Percentiles rank a stretch among this genome's conserved stretches.
phyloP scores from a whole-genome alignment of 768 basidiomycete species.

The Stropharia rugosoannulata region DNA sequence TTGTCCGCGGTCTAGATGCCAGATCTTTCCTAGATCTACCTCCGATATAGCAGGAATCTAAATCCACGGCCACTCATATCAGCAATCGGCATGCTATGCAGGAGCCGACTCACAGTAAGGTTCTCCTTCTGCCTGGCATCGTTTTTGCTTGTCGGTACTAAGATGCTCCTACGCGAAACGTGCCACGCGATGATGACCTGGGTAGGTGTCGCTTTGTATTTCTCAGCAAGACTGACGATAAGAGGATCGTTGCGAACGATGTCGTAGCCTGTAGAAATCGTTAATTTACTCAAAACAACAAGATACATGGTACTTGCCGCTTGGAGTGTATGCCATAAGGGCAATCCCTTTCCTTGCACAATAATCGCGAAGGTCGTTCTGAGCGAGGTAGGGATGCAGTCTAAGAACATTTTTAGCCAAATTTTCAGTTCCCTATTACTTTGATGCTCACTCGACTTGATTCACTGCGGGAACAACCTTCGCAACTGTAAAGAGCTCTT shows the following conservation, averaged over 20 bases:
- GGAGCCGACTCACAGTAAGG: conserved; percentile 36
- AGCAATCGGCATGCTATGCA: too few species aligned
- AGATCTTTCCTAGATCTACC: conserved; percentile 46
- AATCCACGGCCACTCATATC: too few species aligned
- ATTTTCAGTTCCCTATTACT: not conserved
- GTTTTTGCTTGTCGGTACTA: conserved; percentile 49
- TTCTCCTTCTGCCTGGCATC: conserved; percentile 52
- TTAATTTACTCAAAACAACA: not conserved
- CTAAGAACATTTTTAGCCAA: conserved; percentile 16
- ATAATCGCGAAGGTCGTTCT: conserved; percentile 45
- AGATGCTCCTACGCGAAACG: conserved; percentile 39
- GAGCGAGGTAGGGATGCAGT: conserved; percentile 49
- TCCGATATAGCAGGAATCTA: conserved; percentile 17
- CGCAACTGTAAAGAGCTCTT: conserved; percentile 36
- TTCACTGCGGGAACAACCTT: conserved; percentile 46
- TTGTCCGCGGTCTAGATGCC: conserved; percentile 40
- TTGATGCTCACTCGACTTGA: conserved; percentile 42
- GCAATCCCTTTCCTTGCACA: conserved; percentile 49
- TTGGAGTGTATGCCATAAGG: conserved; percentile 49
- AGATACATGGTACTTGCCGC: conserved; percentile 24
- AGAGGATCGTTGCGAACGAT: conserved; percentile 44
- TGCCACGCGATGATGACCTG: conserved; percentile 57
- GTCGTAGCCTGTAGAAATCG: conserved; percentile 32
- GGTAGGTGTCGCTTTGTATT: conserved; percentile 43
- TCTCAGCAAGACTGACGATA: conserved; percentile 43